Evolutionary conservation across 208 protist species (phyloP).

Genomic region (Trypanosoma theileri): DNA sequence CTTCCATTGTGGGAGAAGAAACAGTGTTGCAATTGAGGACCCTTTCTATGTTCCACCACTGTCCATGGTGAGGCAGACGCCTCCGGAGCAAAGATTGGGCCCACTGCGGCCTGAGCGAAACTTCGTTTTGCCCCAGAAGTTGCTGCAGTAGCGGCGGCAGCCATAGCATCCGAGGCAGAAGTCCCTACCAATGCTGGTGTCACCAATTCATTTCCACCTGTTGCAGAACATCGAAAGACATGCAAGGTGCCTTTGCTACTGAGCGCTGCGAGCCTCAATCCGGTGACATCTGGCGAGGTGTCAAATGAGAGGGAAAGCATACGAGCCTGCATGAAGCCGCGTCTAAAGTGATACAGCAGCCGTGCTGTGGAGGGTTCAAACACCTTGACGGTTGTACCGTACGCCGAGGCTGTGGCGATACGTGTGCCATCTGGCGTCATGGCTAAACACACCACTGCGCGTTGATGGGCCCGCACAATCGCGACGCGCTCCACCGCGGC

Average conservation of each 20-base stretch:
- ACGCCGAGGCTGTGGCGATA: slow-evolving; percentile 51
- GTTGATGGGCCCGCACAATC: slow-evolving; percentile 32
- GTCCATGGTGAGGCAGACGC: neutral
- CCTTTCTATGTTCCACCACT: slow-evolving; percentile 10
- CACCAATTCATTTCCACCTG: slow-evolving; percentile 10
- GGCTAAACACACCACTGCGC: slow-evolving; percentile 25
- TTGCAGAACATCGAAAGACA: slow-evolving; percentile 40
- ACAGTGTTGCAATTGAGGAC: slow-evolving; percentile 2
- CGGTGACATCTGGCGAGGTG: slow-evolving; percentile 6
- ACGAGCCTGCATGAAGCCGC: slow-evolving; percentile 37
- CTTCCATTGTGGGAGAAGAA: slow-evolving; percentile 29
- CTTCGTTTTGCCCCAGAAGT: slow-evolving; percentile 16
- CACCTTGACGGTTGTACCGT: slow-evolving; percentile 69
- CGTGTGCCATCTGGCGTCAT: slow-evolving; percentile 33
- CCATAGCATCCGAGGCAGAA: no score
- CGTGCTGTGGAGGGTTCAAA: slow-evolving; percentile 40
- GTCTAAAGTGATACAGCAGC: slow-evolving; percentile 48
- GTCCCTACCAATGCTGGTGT: neutral
- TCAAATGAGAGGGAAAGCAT: slow-evolving; percentile 58
- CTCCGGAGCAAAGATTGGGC: neutral
- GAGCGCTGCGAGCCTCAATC: slow-evolving; percentile 40
- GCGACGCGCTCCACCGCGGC: slow-evolving; percentile 30
- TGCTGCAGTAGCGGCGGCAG: neutral
- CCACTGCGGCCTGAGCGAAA: slow-evolving; percentile 26
- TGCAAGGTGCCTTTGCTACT: slow-evolving; percentile 64